Evolutionary conservation across 352 stramenopile genomes (phyloP).

Genomic region (Elongisporangium undulatum): DNA sequence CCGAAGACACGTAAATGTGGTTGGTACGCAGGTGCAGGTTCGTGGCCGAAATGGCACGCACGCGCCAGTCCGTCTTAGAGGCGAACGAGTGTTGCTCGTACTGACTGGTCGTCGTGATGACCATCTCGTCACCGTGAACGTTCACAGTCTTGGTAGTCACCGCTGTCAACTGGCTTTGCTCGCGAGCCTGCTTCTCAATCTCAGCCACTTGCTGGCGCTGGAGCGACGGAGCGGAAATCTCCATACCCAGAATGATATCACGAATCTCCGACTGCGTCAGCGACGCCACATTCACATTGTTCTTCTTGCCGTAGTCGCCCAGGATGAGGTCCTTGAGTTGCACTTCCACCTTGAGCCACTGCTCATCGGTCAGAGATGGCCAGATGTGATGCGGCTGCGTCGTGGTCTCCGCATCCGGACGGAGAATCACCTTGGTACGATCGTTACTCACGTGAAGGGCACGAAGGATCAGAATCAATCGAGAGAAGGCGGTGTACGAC

Average conservation of each 20-base stretch:
- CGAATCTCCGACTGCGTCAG: slow-evolving; percentile 99
- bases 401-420: slow-evolving; percentile 97
- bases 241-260: slow-evolving; percentile 99
- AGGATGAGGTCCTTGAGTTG: slow-evolving; percentile 99
- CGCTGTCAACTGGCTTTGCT: slow-evolving; percentile 97
- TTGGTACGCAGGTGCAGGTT: slow-evolving; percentile 99
- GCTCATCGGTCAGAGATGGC: slow-evolving; percentile 98
- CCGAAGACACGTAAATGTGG: slow-evolving; percentile 99
- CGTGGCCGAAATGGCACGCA: slow-evolving; percentile 97
- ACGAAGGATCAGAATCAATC: slow-evolving; percentile 98
- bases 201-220: slow-evolving; percentile 99
- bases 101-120: slow-evolving; percentile 98
- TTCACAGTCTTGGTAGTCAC: slow-evolving; percentile 99
- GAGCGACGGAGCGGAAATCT: slow-evolving; percentile 98
- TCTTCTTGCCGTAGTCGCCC: slow-evolving; percentile 99
- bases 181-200: slow-evolving; percentile 98
- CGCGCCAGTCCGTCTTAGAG: slow-evolving; percentile 99
- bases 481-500: slow-evolving; percentile 99
- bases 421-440: slow-evolving; percentile 95
- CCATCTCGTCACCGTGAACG: slow-evolving; percentile 99
- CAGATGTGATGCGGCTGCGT: slow-evolving; percentile 99
- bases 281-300: slow-evolving; percentile 99
- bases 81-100: slow-evolving; percentile 99
- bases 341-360: slow-evolving; percentile 99
- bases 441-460: slow-evolving; percentile 97